A percentile compares a stretch with the other conserved stretches of the same genome.
Conservation (phyloP, 2,329 filamentous ascomycete genomes). For the Colletotrichum lupini region DNA sequence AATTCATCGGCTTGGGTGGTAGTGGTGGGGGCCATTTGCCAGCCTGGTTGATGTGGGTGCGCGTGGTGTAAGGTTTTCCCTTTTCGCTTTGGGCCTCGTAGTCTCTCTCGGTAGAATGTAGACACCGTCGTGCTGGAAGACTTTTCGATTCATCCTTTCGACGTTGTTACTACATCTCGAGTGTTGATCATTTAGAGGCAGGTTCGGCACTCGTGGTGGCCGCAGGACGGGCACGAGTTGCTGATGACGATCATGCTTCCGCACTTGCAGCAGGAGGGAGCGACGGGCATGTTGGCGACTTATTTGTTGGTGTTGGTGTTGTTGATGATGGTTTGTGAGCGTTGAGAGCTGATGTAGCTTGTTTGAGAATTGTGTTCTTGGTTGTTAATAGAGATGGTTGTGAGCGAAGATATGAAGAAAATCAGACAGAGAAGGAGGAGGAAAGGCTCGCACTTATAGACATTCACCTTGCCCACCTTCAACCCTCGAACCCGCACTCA, state of each 20-base stretch:
- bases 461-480: conserved; percentile 12
- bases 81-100: conserved; percentile 15
- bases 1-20: conserved; percentile 22
- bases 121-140: not conserved
- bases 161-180: not conserved
- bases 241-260: conserved; percentile 68
- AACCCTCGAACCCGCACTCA: conserved; percentile 9
- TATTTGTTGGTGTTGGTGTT: conserved; percentile 10
- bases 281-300: conserved; percentile 53
- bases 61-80: not conserved
- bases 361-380: not conserved
- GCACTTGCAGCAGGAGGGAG: conserved; percentile 67
- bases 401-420: too few species aligned
- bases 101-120: conserved; percentile 31
- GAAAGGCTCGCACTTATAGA: conserved; percentile 30
- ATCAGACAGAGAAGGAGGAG: not conserved
- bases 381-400: not conserved
- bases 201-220: conserved; percentile 60
- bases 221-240: conserved; percentile 62
- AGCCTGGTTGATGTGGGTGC: conserved; percentile 3
- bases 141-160: not conserved
- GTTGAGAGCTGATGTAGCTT: not conserved
- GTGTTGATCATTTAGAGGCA: conserved; percentile 48
- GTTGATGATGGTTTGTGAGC: conserved; percentile 9
- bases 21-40: not conserved